Evolutionary conservation across 345 rosid species (phyloP), one percentile per base, ranked within the genome.

Genomic region (Bruguiera parviflora): DNA sequence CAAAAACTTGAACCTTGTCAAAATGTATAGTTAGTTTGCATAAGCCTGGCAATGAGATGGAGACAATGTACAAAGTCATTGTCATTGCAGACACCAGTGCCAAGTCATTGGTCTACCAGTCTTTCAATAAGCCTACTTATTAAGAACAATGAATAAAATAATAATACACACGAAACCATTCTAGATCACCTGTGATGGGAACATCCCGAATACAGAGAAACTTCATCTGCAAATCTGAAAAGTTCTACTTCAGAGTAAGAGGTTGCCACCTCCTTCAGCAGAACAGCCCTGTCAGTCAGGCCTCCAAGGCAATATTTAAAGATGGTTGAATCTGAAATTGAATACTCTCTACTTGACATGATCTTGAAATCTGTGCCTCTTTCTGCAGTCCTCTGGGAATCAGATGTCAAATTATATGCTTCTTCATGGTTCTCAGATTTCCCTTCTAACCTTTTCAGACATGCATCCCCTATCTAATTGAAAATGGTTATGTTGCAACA

Each of bases 251-350:
- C 87, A 43, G 91, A 82, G 73, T 82, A 70, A 65, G 85, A 85
- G 59, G 78, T 73, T 39, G 89, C 87, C 80, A 95, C 79, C 71
- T 95, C 97, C 85, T 92, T 90, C 52, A 92, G 89, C 65, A 95
- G 79, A 68, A 79, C 64, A 68, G 89, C 85, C 84, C 89, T 87
- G 73, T 95, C 97, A 59, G 83, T 70, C 79, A 83, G 75, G 70
- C 83, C 80, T 77, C 92, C 97, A 53, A 95, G 80, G 80, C 99
- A 95, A 80, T 92, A 92, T 69, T 77, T 87, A 73, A 92, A 92
- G 68, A 85, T 76, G 51, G 75, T 72, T 39, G 74, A 65, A 76
- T 92, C 97, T 35, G 98, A 79, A 74, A 90, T 73, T 64, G 84
- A 64, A 72, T 81, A 82, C 65, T 79, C 73, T 32, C 65, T 46